Evolutionary conservation across 306 rosid genomes (phyloP).

Genomic region (Coriaria nepalensis): DNA sequence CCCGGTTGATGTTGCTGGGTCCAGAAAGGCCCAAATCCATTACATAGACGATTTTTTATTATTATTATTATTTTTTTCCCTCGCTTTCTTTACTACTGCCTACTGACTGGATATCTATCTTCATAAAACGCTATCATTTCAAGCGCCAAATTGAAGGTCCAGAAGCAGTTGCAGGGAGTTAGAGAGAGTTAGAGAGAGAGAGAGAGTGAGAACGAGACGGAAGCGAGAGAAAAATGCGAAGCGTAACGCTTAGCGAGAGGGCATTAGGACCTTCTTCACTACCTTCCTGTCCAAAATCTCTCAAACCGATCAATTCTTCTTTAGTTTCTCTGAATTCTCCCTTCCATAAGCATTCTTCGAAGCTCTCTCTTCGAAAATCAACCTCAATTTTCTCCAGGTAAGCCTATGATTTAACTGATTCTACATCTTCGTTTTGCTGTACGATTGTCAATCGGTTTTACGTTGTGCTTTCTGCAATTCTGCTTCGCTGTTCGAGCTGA

Average conservation of each 20-base stretch:
- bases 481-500: not conserved
- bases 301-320: constrained; percentile 25
- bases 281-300: constrained; percentile 20
- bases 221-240: constrained; percentile 27
- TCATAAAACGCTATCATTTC: no score
- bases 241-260: constrained; percentile 32
- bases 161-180: no score
- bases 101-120: no score
- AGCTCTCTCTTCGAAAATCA: constrained; percentile 24
- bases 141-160: no score
- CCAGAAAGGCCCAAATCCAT: no score
- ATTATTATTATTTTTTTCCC: no score
- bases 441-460: no score
- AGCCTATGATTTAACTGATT: not conserved
- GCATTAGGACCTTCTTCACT: constrained; percentile 23
- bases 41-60: no score
- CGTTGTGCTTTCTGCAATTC: no score
- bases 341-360: constrained; percentile 22
- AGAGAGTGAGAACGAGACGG: constrained; percentile 2
- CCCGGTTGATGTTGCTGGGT: no score
- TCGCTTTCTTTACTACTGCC: no score
- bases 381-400: constrained; percentile 22
- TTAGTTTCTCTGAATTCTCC: constrained; percentile 21
- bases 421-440: not conserved
- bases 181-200: no score